Conservation (phyloP, 1,139 yeast genomes). For the Trichomonascaceae sp. region DNA sequence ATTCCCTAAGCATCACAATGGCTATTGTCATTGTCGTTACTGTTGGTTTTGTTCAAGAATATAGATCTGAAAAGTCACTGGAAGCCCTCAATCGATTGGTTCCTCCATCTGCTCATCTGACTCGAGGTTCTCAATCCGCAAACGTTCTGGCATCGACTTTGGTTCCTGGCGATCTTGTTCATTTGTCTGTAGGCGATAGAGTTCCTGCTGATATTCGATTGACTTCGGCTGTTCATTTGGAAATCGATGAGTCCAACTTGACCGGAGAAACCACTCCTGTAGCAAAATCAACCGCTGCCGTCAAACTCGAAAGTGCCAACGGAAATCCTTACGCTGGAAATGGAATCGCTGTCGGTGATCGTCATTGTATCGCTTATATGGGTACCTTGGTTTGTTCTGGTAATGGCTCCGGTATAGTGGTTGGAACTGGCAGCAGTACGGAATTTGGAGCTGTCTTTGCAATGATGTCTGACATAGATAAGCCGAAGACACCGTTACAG, state of each 20-base stretch:
- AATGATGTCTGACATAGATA: slow-evolving; percentile 90
- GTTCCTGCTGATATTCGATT: slow-evolving; percentile 91
- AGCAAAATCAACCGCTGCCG: slow-evolving; percentile 45
- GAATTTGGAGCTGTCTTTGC: slow-evolving; percentile 87
- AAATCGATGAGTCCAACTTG: slow-evolving; percentile 84
- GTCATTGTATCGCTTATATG: slow-evolving; percentile 82
- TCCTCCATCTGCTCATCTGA: slow-evolving; percentile 87
- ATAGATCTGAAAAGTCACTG: slow-evolving; percentile 84
- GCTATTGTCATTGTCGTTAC: slow-evolving; percentile 88
- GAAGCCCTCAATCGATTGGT: slow-evolving; percentile 88
- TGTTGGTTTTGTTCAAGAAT: slow-evolving; percentile 95
- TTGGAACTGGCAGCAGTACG: slow-evolving; percentile 80
- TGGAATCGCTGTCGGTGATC: slow-evolving; percentile 50
- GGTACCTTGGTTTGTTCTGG: slow-evolving; percentile 95
- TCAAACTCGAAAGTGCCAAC: slow-evolving; percentile 27
- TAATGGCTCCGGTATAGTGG: slow-evolving; percentile 86
- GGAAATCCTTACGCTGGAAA: slow-evolving; percentile 23
- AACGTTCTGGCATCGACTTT: slow-evolving; percentile 77
- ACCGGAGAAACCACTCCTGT: slow-evolving; percentile 94
- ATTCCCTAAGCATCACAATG: slow-evolving; percentile 73
- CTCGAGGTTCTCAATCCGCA: slow-evolving; percentile 60
- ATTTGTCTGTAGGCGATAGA: slow-evolving; percentile 84
- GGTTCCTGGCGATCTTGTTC: slow-evolving; percentile 93
- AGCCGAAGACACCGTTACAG: slow-evolving; percentile 94
- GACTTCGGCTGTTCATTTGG: slow-evolving; percentile 66